Percentiles rank a stretch among this genome's conserved stretches.
These are phyloP conservation scores for Syncephalis plumigaleata DNA, from an alignment of 371 early-diverging fungal genomes.

Conservation along the genomic window DNA sequence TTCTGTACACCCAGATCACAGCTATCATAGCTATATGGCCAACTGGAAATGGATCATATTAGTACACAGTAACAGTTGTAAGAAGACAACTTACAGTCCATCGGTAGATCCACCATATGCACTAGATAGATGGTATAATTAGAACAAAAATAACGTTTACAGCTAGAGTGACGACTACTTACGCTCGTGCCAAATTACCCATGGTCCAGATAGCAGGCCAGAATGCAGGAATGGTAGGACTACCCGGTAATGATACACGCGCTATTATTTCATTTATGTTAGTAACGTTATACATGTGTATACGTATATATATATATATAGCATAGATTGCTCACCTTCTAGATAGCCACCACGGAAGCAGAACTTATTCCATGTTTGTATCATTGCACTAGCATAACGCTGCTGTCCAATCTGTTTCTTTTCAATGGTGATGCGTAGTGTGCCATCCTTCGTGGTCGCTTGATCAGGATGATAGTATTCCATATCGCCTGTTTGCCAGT, in stretches of 20 bases:
- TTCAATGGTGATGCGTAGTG: conserved; percentile 19
- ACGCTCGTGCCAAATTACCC: conserved; percentile 31
- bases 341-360: conserved; percentile 37
- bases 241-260: conserved; percentile 27
- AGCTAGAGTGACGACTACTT: no score
- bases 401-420: conserved; percentile 17
- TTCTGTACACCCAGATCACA: conserved; percentile 26
- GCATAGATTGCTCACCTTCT: conserved; percentile 34
- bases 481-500: conserved; percentile 23
- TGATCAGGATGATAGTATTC: conserved; percentile 27
- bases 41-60: neutral
- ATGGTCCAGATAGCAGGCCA: conserved; percentile 39
- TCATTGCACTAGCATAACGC: conserved; percentile 28
- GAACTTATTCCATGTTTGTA: conserved; percentile 39
- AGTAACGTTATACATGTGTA: no score
- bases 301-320: conserved; percentile 22
- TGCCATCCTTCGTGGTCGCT: conserved; percentile 21
- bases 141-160: no score
- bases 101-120: conserved; percentile 33
- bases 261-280: conserved; percentile 7
- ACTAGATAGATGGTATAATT: neutral
- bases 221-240: conserved; percentile 19
- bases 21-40: conserved; percentile 32
- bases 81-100: conserved; percentile 13
- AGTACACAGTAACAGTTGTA: no score